Evolutionary conservation across 768 basidiomycete genomes (phyloP).

Genomic region (Suillus placidus): DNA sequence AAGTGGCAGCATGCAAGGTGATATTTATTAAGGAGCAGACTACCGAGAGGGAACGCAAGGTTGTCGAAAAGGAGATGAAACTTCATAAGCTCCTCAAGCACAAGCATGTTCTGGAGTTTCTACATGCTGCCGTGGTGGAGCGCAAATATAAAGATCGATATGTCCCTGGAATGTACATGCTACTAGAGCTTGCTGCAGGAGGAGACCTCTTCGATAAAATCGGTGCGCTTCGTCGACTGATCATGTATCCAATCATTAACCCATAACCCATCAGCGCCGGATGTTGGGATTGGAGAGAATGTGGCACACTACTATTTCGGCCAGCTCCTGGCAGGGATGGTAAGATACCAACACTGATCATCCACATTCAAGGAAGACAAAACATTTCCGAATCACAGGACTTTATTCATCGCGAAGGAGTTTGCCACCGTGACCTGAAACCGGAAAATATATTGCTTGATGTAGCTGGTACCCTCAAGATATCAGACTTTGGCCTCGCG

Average conservation of each 20-base stretch:
- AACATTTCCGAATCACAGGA: conserved; percentile 43
- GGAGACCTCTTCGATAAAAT: conserved; percentile 99
- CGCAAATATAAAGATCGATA: conserved; percentile 56
- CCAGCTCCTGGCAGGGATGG: conserved; percentile 85
- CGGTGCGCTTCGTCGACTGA: conserved; percentile 51
- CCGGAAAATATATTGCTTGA: conserved; percentile 94
- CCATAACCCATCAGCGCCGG: conserved; percentile 63
- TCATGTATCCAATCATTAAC: not conserved
- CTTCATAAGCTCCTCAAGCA: conserved; percentile 85
- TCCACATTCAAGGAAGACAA: conserved; percentile 5
- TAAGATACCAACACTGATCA: conserved; percentile 36
- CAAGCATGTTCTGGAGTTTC: conserved; percentile 77
- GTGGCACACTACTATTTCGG: conserved; percentile 89
- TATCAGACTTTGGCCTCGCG: conserved; percentile 94
- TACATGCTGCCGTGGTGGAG: conserved; percentile 79
- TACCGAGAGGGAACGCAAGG: conserved; percentile 72
- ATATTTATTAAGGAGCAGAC: conserved; percentile 65
- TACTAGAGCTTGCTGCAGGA: conserved; percentile 89
- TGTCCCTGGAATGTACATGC: conserved; percentile 86
- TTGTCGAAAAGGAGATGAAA: conserved; percentile 88
- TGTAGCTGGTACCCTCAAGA: conserved; percentile 81
- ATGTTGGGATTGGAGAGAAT: conserved; percentile 84
- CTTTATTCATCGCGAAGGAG: conserved; percentile 86
- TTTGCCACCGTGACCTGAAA: conserved; percentile 96
- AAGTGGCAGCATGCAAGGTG: conserved; percentile 87